These are phyloP conservation scores for Hevea brasiliensis DNA, from an alignment of 345 rosid genomes.

Conservation along the genomic window DNA sequence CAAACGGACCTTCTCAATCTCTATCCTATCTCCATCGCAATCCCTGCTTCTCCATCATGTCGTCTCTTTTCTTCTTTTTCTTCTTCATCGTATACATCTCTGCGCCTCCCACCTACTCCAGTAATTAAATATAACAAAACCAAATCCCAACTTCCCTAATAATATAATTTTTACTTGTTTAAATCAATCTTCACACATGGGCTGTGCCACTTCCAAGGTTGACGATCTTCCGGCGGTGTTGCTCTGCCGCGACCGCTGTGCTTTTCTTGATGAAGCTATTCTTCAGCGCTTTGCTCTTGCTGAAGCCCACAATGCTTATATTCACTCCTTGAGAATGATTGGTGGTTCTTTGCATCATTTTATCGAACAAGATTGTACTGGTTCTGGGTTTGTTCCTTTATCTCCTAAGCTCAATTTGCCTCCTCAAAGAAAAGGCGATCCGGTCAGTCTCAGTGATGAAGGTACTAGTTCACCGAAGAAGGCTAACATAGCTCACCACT, in stretches of 20 bases:
- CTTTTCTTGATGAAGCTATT: slow-evolving; percentile 66
- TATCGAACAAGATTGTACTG: slow-evolving; percentile 34
- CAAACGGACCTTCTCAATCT: slow-evolving; percentile 23
- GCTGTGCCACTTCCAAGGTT: slow-evolving; percentile 83
- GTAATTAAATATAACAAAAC: not conserved
- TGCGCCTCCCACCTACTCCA: not conserved
- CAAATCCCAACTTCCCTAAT: not conserved
- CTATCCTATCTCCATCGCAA: not conserved
- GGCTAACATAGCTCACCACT: slow-evolving; percentile 17
- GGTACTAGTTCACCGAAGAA: slow-evolving; percentile 19
- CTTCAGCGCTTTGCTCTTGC: slow-evolving; percentile 70
- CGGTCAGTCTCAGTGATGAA: not conserved
- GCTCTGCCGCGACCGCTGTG: slow-evolving; percentile 79
- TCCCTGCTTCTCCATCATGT: not conserved
- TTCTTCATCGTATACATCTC: not conserved
- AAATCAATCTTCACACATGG: slow-evolving; percentile 30
- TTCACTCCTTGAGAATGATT: slow-evolving; percentile 46
- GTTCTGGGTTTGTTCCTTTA: slow-evolving; percentile 18
- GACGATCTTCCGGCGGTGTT: slow-evolving; percentile 96
- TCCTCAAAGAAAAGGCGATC: slow-evolving; percentile 45
- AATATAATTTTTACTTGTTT: not conserved
- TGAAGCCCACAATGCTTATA: slow-evolving; percentile 66
- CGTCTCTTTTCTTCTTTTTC: not conserved
- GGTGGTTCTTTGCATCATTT: slow-evolving; percentile 58
- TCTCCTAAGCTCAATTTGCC: slow-evolving; percentile 59